These are phyloP conservation scores for Cucurbita pepo DNA, from an alignment of 306 rosid species.

Conservation along the genomic window DNA sequence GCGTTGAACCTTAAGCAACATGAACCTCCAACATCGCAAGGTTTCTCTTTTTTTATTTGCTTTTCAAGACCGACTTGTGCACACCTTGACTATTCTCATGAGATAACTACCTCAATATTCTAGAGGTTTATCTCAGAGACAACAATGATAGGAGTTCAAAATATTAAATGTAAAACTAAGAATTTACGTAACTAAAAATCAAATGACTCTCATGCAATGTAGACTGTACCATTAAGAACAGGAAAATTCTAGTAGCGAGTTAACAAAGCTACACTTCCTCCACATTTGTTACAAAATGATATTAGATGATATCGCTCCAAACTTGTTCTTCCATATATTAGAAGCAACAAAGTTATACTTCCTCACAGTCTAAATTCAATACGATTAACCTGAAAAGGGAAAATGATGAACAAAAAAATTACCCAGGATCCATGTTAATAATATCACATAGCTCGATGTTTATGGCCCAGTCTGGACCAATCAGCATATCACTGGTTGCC, in stretches of 20 bases:
- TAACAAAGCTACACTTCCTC: background rate
- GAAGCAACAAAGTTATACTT: background rate
- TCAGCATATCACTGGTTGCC: slow-evolving; percentile 91
- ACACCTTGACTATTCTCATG: background rate
- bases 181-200: background rate
- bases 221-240: background rate
- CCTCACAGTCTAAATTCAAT: background rate
- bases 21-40: background rate
- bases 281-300: background rate
- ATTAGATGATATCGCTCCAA: background rate
- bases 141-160: background rate
- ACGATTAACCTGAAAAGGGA: background rate
- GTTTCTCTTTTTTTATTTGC: background rate
- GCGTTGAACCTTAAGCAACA: background rate
- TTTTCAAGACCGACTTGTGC: too few species aligned
- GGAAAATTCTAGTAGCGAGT: background rate
- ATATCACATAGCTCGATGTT: slow-evolving; percentile 88
- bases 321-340: background rate
- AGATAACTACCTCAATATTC: background rate
- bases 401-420: background rate
- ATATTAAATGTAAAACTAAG: background rate
- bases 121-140: background rate
- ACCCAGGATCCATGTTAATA: slow-evolving; percentile 79
- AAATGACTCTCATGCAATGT: slow-evolving; percentile 7
- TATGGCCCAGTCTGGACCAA: slow-evolving; percentile 93